Conservation (phyloP, 192 early-diverging fungal species). For the Funneliformis geosporum region DNA sequence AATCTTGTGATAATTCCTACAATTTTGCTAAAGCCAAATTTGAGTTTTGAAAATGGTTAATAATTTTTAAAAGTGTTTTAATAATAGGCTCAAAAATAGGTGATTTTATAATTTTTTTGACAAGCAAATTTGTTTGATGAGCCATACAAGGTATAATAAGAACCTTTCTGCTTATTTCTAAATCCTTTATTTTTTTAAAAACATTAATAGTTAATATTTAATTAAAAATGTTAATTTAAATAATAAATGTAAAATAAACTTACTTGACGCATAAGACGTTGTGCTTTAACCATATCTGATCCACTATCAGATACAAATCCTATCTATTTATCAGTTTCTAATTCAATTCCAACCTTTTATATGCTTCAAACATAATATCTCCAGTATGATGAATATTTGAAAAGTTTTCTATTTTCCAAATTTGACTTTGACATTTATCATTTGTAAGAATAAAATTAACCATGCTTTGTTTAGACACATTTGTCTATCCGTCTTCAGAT, state of each 20-base stretch:
- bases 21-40: too few relatives aligned
- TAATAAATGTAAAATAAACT: too few relatives aligned
- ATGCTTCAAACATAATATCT: not conserved
- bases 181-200: not conserved
- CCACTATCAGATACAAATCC: not conserved
- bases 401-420: not conserved
- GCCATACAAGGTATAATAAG: not conserved
- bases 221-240: too few relatives aligned
- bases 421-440: not conserved
- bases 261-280: not conserved
- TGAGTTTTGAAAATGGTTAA: not conserved
- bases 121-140: not conserved
- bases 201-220: too few relatives aligned
- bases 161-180: not conserved
- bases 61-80: not conserved
- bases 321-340: not conserved
- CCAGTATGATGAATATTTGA: not conserved
- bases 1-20: not conserved
- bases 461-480: not conserved
- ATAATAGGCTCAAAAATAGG: not conserved
- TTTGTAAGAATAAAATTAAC: not conserved
- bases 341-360: not conserved
- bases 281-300: not conserved
- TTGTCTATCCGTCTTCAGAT: not conserved
- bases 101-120: not conserved